A percentile compares a stretch with the other conserved stretches of the same genome.
Evolutionary conservation across 1,139 yeast species (phyloP).

Genomic region (Debaryomyces subglobosus): DNA sequence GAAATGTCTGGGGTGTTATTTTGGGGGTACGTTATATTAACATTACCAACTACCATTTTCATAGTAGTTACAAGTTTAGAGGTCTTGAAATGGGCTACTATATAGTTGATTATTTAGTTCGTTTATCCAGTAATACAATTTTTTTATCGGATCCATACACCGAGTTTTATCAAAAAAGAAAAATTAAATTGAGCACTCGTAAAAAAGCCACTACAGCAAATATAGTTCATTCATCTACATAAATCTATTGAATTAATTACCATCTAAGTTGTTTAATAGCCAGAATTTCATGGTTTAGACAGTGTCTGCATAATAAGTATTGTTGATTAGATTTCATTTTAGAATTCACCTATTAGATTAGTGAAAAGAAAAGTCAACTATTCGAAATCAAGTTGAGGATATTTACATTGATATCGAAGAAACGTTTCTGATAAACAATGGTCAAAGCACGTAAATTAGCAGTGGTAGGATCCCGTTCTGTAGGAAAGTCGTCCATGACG

Average conservation of each 20-base stretch:
- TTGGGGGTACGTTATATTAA: constrained; percentile 80
- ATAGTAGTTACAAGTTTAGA: constrained; percentile 72
- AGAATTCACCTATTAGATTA: background rate
- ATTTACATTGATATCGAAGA: background rate
- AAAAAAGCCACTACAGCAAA: background rate
- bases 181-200: background rate
- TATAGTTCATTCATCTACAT: background rate
- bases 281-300: background rate
- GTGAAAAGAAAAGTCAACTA: background rate
- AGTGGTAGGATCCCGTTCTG: constrained; percentile 87
- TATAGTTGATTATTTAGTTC: background rate
- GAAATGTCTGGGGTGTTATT: constrained; percentile 89
- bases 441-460: constrained; percentile 76
- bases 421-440: constrained; percentile 21
- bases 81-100: constrained; percentile 56
- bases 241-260: background rate
- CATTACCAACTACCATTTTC: constrained; percentile 75
- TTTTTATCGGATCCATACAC: constrained; percentile 5
- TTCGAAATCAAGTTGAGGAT: background rate
- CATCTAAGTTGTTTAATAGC: background rate
- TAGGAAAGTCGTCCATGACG: constrained; percentile 86
- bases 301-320: background rate
- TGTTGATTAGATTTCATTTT: constrained; percentile 1
- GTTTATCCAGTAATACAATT: background rate
- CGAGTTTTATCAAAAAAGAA: background rate